A percentile compares a stretch with the other conserved stretches of the same genome.
Conservation (phyloP, 345 rosid genomes). For the Excoecaria agallocha region DNA sequence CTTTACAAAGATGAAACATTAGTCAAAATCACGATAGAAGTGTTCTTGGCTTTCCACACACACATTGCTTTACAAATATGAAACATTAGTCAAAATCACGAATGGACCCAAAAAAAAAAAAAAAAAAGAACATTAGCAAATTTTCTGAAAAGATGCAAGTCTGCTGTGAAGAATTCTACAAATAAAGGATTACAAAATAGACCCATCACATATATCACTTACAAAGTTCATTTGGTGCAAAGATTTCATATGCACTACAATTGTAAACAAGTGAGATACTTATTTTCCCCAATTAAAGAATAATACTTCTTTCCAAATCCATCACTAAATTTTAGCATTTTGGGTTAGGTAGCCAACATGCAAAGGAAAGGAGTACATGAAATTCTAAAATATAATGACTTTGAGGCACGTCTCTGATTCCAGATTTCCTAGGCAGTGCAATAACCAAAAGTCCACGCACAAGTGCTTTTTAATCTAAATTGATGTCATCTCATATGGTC, state of each 20-base stretch:
- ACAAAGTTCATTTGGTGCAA: neutral
- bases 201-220: neutral
- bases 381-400: neutral
- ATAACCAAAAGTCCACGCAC: neutral
- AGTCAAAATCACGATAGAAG: conserved; percentile 45
- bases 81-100: conserved; percentile 10
- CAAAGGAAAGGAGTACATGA: neutral
- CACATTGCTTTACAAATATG: conserved; percentile 45
- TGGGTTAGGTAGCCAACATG: neutral
- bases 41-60: conserved; percentile 80
- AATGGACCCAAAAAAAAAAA: neutral
- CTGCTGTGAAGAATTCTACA: no score
- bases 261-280: neutral
- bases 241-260: no score
- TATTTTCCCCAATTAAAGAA: neutral
- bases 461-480: neutral
- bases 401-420: neutral
- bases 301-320: neutral
- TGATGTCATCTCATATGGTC: neutral
- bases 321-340: neutral
- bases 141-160: neutral
- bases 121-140: neutral
- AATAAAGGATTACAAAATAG: neutral
- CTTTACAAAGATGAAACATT: conserved; percentile 32
- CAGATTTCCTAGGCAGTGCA: neutral